These are phyloP conservation scores for Tuber microsphaerosporum DNA, from an alignment of 495 filamentous ascomycete species.

Conservation along the genomic window DNA sequence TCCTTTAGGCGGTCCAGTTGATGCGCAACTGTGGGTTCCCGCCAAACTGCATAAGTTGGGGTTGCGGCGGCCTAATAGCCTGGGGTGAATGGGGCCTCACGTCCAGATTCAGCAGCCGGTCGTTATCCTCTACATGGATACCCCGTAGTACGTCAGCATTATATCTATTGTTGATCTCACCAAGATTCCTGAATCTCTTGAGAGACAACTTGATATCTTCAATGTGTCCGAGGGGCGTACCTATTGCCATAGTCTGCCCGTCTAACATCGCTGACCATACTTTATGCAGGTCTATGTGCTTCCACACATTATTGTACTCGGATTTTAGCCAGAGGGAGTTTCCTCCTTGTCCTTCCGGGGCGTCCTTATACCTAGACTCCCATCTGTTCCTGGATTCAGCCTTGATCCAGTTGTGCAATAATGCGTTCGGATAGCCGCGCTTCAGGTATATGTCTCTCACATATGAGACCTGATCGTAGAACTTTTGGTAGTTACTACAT, in stretches of 20 bases:
- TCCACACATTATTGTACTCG: conserved; percentile 5
- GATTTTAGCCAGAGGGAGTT: background rate
- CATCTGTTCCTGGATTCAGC: background rate
- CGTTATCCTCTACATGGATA: background rate
- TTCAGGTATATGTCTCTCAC: background rate
- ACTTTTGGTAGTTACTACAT: background rate
- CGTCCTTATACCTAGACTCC: background rate
- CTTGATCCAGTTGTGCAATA: background rate
- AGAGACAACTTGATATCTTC: too few relatives aligned
- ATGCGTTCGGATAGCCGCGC: background rate
- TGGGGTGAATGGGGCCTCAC: too few relatives aligned
- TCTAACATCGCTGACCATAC: background rate
- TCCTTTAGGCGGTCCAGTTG: background rate
- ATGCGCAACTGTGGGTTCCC: background rate
- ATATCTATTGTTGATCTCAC: background rate
- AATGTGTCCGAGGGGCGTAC: background rate
- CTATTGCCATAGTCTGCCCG: background rate
- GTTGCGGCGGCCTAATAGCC: background rate
- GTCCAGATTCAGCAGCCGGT: background rate
- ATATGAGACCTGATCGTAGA: background rate
- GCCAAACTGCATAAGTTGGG: background rate
- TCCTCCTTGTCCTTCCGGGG: background rate
- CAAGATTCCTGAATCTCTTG: background rate
- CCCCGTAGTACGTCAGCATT: background rate
- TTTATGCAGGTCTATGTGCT: background rate